These are phyloP conservation scores for Microascus cirrosus DNA, from an alignment of 2,329 filamentous ascomycete genomes.

Conservation along the genomic window DNA sequence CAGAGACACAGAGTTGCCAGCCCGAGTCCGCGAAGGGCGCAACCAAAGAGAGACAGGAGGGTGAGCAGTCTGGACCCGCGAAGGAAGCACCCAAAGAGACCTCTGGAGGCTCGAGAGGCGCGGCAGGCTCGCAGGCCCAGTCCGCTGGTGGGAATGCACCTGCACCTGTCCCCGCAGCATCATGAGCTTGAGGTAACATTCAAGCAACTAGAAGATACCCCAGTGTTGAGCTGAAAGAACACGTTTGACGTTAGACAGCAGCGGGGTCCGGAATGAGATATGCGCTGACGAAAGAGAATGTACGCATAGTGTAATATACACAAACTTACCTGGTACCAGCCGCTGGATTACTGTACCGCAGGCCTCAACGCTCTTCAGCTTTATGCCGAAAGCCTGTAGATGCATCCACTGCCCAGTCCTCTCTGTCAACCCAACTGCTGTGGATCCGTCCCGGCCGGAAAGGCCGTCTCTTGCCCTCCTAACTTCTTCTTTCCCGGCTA, in stretches of 20 bases:
- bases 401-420: no score
- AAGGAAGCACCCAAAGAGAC: neutral
- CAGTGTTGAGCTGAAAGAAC: neutral
- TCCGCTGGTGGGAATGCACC: neutral
- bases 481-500: no score
- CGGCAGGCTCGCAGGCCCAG: conserved; percentile 8
- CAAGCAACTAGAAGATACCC: neutral
- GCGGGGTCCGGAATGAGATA: neutral
- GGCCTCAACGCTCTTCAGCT: no score
- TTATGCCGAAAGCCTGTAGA: no score
- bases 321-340: no score
- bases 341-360: neutral
- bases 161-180: neutral
- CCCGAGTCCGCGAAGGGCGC: neutral
- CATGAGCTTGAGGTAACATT: neutral
- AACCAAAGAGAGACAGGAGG: neutral
- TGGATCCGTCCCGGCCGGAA: no score
- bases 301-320: neutral
- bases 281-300: neutral
- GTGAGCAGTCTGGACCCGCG: neutral
- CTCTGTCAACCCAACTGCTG: no score
- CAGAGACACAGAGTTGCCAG: neutral
- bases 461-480: no score
- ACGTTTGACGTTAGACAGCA: neutral
- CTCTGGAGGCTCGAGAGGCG: neutral